Evolutionary conservation across 768 basidiomycete species (phyloP).

Genomic region (Russula lepida): DNA sequence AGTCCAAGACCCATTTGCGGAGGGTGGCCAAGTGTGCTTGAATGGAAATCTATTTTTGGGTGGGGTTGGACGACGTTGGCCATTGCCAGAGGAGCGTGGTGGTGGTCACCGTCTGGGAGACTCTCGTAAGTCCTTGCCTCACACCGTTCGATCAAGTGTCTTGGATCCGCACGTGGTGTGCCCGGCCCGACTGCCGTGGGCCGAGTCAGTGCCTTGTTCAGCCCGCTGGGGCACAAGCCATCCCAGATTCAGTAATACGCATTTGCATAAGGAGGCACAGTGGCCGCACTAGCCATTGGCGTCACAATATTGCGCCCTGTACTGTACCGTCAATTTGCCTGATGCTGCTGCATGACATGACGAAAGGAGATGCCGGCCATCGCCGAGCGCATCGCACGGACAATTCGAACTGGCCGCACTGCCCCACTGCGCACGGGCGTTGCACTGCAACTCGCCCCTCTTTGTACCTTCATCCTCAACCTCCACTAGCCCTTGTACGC

Average conservation of each 20-base stretch:
- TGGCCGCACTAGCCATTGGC: too few relatives aligned
- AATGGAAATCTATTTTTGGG: slow-evolving; percentile 55
- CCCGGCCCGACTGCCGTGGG: too few relatives aligned
- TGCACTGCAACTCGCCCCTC: too few relatives aligned
- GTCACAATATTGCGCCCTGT: too few relatives aligned
- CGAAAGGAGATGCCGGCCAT: not conserved
- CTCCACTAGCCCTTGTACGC: slow-evolving; percentile 26
- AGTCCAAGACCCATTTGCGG: slow-evolving; percentile 71
- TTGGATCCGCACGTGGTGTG: slow-evolving; percentile 4
- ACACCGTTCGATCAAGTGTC: not conserved
- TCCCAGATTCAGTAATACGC: too few relatives aligned
- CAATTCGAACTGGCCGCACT: not conserved
- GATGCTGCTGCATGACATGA: too few relatives aligned
- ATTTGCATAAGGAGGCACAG: too few relatives aligned
- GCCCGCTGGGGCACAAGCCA: too few relatives aligned
- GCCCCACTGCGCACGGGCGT: not conserved
- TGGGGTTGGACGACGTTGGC: slow-evolving; percentile 52
- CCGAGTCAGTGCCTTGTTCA: too few relatives aligned
- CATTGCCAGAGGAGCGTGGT: slow-evolving; percentile 37
- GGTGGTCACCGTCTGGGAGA: slow-evolving; percentile 10
- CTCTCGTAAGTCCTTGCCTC: slow-evolving; percentile 9
- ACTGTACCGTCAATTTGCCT: too few relatives aligned
- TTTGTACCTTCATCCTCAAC: slow-evolving; percentile 7
- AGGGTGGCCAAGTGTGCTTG: slow-evolving; percentile 49
- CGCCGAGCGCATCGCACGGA: not conserved